These are phyloP conservation scores for Phytophthora macrochlamydospora DNA, from an alignment of 352 stramenopile species.

Conservation along the genomic window DNA sequence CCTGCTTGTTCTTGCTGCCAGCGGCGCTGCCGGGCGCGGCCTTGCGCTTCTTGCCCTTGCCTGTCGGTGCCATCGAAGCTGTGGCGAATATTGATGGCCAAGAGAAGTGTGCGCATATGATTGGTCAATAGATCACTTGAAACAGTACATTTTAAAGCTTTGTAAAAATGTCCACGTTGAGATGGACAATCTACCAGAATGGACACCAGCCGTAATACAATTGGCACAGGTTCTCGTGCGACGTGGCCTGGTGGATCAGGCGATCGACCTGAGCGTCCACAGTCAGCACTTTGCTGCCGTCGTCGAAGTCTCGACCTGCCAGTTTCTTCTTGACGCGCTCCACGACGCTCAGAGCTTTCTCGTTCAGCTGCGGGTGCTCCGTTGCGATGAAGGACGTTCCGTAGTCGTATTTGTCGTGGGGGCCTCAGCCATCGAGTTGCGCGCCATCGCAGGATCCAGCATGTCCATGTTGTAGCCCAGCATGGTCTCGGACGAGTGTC, in stretches of 20 bases:
- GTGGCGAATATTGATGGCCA: conserved; percentile 8
- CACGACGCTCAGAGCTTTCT: conserved; percentile 96
- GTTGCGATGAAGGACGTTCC: conserved; percentile 56
- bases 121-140: background rate
- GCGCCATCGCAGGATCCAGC: conserved; percentile 52
- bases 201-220: conserved; percentile 99
- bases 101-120: background rate
- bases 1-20: conserved; percentile 41
- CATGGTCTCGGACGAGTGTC: conserved; percentile 74
- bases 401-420: conserved; percentile 58
- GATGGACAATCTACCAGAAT: conserved; percentile 70
- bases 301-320: conserved; percentile 97
- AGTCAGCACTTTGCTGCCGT: conserved; percentile 77
- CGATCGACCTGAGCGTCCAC: conserved; percentile 96
- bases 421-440: conserved; percentile 71
- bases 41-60: conserved; percentile 47
- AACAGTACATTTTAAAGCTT: background rate
- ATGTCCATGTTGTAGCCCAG: conserved; percentile 67
- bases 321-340: conserved; percentile 99
- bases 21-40: conserved; percentile 20
- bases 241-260: conserved; percentile 98
- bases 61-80: conserved; percentile 27
- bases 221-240: conserved; percentile 99
- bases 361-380: conserved; percentile 83
- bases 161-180: conserved; percentile 1